Base-by-base conservation (phyloP, 768 basidiomycete genomes). In the Infundibulicybe gibba region DNA sequence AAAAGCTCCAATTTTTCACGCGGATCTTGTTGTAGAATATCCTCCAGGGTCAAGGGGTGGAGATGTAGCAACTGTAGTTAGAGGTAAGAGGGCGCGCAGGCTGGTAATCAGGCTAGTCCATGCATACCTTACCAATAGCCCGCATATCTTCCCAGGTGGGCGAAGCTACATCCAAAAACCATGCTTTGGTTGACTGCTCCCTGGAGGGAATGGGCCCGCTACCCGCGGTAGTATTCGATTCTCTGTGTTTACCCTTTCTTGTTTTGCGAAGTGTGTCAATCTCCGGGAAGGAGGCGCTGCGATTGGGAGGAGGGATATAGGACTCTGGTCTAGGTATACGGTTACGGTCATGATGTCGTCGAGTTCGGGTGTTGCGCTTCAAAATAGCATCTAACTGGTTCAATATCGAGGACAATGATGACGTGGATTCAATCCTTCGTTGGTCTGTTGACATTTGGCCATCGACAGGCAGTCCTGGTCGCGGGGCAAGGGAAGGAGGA, bases 11-110 rank as follows among this genome's bases (percentile, higher is more conserved):
- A 66, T 65, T 97, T 97, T 65, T 97, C 94, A 33, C 92, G 77
- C 13, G 90, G 86, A 49, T 97, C 94, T 65, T 89, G 85, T 49
- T 91, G 89, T 6, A 97, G 66, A 39, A 95, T 90, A 65, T 97
- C 94, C 64, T 97, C 94, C 11, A 97, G 73, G 0, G 94, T 95
- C 40, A 97, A 68, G 0, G 94, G 94, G 63, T 97, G 94, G 1
- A 97, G 75, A 51, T 90, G 89, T 19, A 95, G 70, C 14, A 90
- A 67, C 91, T 94, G 55, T 12, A 21, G 14, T 37, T 33, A 33
- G 32, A 53, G 41, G 21, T 40, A 17, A 32, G 14, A 32, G 15
- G 13, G 34, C 20, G 34, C 10, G 12, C 8, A 9, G 44, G 41
- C 16, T 20, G 32, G n/a, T 31, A 13, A 32, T 6, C 32, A 30